Percentiles rank a stretch among this genome's conserved stretches.
Evolutionary conservation across 2,329 filamentous ascomycete genomes (phyloP).

Genomic region (Fusarium sarcochroum): DNA sequence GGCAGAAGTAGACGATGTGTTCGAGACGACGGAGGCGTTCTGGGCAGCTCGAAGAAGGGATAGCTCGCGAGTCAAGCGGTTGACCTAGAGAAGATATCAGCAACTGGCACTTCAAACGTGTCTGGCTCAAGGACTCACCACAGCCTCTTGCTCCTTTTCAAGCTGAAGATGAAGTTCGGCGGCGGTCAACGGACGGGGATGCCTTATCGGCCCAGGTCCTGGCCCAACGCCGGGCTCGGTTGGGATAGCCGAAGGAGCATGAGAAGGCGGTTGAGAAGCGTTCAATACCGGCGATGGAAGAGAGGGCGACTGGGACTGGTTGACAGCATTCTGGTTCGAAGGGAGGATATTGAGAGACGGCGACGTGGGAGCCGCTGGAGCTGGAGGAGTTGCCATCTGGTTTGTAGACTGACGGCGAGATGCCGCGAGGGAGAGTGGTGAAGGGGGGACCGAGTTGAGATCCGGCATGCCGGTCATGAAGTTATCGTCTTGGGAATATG

Average conservation of each 20-base stretch:
- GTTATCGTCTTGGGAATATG: neutral
- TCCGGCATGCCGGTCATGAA: constrained; percentile 62
- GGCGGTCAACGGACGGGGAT: constrained; percentile 88
- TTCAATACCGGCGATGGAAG: constrained; percentile 49
- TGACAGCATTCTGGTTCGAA: constrained; percentile 67
- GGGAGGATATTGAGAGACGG: constrained; percentile 70
- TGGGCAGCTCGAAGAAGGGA: constrained; percentile 81
- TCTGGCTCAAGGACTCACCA: constrained; percentile 68
- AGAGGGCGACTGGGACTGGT: constrained; percentile 55
- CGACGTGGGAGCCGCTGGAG: constrained; percentile 54
- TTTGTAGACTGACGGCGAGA: constrained; percentile 61
- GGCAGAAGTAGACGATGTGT: constrained; percentile 73
- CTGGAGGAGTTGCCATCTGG: constrained; percentile 59
- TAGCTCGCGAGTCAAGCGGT: constrained; percentile 91
- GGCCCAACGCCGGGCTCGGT: constrained; percentile 62
- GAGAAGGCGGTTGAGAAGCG: constrained; percentile 49
- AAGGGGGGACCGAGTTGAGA: constrained; percentile 68
- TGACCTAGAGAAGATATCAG: constrained; percentile 72
- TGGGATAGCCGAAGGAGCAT: constrained; percentile 26
- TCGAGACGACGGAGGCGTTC: constrained; percentile 76
- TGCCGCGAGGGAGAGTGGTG: constrained; percentile 60
- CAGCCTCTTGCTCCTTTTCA: constrained; percentile 95
- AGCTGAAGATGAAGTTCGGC: constrained; percentile 90
- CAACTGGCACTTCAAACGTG: fast-evolving
- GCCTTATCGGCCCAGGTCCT: constrained; percentile 81